phyloP scores from a whole-genome alignment of 2,329 filamentous ascomycete genomes.

The Arthrocladium fulminans region DNA sequence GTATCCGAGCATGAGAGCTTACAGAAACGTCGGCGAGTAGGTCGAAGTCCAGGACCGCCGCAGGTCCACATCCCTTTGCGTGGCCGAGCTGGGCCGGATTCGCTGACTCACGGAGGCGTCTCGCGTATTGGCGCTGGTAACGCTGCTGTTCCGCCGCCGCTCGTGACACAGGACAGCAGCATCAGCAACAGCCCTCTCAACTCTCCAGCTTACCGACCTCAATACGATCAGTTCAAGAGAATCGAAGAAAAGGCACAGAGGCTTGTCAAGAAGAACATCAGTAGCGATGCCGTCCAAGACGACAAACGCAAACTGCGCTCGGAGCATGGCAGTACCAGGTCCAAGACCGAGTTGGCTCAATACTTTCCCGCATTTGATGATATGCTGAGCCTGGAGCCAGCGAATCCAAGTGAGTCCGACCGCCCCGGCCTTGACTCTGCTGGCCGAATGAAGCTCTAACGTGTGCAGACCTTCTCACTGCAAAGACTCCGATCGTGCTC shows the following conservation, averaged over 20 bases:
- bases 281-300: conserved; percentile 24
- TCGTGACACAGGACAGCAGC: conserved; percentile 7
- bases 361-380: conserved; percentile 96
- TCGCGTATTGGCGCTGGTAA: conserved; percentile 7
- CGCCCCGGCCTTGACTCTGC: conserved; percentile 3
- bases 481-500: conserved; percentile 65
- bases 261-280: conserved; percentile 12
- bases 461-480: conserved; percentile 57
- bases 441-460: conserved; percentile 14
- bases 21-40: conserved; percentile 20
- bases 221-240: conserved; percentile 23
- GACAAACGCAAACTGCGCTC: conserved; percentile 74
- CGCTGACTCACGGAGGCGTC: background rate
- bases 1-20: conserved; percentile 10
- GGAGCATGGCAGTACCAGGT: conserved; percentile 68
- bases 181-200: conserved; percentile 12
- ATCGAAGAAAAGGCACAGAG: conserved; percentile 22
- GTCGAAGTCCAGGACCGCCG: conserved; percentile 13
- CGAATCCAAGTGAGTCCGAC: conserved; percentile 58
- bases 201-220: conserved; percentile 18
- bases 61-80: conserved; percentile 22
- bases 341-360: conserved; percentile 81
- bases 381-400: conserved; percentile 75
- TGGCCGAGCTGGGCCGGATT: conserved; percentile 14
- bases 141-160: conserved; percentile 2